Evolutionary conservation across 345 rosid species (phyloP).

Genomic region (Murraya paniculata): DNA sequence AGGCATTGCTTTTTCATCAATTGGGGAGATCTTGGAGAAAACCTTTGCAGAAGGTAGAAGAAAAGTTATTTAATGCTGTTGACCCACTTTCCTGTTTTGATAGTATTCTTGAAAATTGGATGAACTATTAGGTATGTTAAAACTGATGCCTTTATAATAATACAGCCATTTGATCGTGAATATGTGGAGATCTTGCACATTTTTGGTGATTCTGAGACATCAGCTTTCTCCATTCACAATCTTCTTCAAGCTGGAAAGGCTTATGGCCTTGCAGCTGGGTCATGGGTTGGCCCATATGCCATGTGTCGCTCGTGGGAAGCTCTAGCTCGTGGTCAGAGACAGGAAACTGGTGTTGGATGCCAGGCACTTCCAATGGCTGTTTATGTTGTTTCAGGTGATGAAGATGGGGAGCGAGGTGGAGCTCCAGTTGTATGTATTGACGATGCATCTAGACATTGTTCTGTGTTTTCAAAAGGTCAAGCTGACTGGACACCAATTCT

Average conservation of each 20-base stretch:
- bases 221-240: conserved; percentile 81
- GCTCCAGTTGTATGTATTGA: conserved; percentile 88
- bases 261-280: conserved; percentile 94
- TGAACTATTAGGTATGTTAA: conserved; percentile 7
- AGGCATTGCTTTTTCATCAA: conserved; percentile 85
- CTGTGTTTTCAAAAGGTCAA: conserved; percentile 60
- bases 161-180: conserved; percentile 63
- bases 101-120: background rate
- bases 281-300: conserved; percentile 99
- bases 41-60: conserved; percentile 45
- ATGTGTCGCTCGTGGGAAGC: conserved; percentile 86
- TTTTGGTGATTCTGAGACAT: conserved; percentile 72
- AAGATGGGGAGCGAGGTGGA: conserved; percentile 94
- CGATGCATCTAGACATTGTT: conserved; percentile 69
- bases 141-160: conserved; percentile 22
- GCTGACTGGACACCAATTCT: conserved; percentile 78
- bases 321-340: conserved; percentile 52
- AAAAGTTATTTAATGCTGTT: background rate
- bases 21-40: conserved; percentile 93
- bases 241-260: conserved; percentile 70
- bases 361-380: conserved; percentile 77
- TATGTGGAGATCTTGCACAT: conserved; percentile 72
- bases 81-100: background rate
- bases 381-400: conserved; percentile 87
- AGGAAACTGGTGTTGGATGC: conserved; percentile 32